phyloP scores from a whole-genome alignment of 139 green algal genomes.

The Nannochloris sp. region DNA sequence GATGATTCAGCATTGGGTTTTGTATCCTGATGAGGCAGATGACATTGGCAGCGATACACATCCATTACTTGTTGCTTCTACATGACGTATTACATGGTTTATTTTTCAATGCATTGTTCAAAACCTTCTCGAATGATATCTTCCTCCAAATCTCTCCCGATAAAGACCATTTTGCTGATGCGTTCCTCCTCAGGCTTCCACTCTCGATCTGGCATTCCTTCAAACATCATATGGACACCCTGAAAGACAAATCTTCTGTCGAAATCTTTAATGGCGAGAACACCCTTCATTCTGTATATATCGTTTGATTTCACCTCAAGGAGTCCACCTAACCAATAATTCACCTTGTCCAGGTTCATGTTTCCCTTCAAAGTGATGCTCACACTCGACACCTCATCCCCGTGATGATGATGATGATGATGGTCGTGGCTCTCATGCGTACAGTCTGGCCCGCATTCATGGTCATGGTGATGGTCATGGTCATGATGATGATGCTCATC shows the following conservation, averaged over 20 bases:
- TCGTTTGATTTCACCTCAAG: slow-evolving; percentile 75
- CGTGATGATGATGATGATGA: slow-evolving; percentile 42
- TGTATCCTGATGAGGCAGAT: slow-evolving; percentile 17
- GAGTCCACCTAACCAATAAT: slow-evolving; percentile 82
- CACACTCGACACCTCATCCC: slow-evolving; percentile 62
- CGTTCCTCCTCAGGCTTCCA: slow-evolving; percentile 67
- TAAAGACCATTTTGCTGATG: slow-evolving; percentile 79
- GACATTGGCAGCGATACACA: not conserved
- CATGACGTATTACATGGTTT: not conserved
- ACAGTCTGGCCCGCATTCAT: slow-evolving; percentile 19
- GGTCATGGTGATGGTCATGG: slow-evolving; percentile 3
- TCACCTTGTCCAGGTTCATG: slow-evolving; percentile 90
- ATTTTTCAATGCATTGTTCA: slow-evolving; percentile 44
- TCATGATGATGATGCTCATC: slow-evolving; percentile 22
- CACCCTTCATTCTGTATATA: slow-evolving; percentile 95
- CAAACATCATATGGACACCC: slow-evolving; percentile 91
- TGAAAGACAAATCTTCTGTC: slow-evolving; percentile 85
- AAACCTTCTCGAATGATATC: slow-evolving; percentile 49
- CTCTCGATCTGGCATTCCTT: slow-evolving; percentile 66
- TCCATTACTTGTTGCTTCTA: not conserved
- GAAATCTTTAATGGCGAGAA: slow-evolving; percentile 64
- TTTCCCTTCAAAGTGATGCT: slow-evolving; percentile 74
- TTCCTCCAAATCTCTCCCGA: slow-evolving; percentile 58
- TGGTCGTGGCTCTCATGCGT: slow-evolving; percentile 18
- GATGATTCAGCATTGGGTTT: slow-evolving; percentile 50